Base-by-base conservation (phyloP, 148 eudicot genomes). In the Salicornia ramosissima region DNA sequence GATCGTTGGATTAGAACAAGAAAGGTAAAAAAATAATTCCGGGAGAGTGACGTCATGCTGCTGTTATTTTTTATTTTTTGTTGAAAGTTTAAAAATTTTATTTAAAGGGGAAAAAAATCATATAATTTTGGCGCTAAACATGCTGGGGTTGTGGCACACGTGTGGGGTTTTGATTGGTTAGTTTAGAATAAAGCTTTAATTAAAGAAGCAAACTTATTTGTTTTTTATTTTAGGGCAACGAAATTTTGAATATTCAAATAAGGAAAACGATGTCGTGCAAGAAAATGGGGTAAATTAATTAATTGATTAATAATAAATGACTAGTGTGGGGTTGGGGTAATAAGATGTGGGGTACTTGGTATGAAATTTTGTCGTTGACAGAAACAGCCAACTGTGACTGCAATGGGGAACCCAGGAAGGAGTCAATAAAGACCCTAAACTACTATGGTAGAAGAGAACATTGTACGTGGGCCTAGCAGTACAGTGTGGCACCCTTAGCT, bases 21-120 rank as follows among this genome's bases (percentile, higher is more conserved):
- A 21, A 10, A 10, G 2, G 7, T 18, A 1, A 21, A n/a, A n/a
- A n/a, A n/a, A n/a, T 63, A 70, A 62, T 74, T 57, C 77, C 66
- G 74, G 73, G 72, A 76, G 69, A 72, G 64, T 57, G 83, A 80
- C 68, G 74, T 71, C 30, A 79, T 33, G 34, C 0, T 14, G 7
- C 57, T 22, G 34, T 46, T 33, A 3, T 11, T 6, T 47, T 57
- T 34, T 74, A 33, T 31, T 21, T 36, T 14, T 8, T 2, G 10
- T 25, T 65, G 19, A 62, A 72, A 21, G 40, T n/a, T 62, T 34
- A 13, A 36, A 62, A 4, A 6, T 24, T 57, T 56, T 46, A 22
- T 16, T 70, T 55, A 63, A 69, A 68, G 62, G 16, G 14, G 22
- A 33, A 53, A 33, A 53, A 64, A 52, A 65, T 64, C 42, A 10